Evolutionary conservation across 257 asterid species (phyloP), one percentile per base, ranked within the genome.

Genomic region (Sherardia arvensis): DNA sequence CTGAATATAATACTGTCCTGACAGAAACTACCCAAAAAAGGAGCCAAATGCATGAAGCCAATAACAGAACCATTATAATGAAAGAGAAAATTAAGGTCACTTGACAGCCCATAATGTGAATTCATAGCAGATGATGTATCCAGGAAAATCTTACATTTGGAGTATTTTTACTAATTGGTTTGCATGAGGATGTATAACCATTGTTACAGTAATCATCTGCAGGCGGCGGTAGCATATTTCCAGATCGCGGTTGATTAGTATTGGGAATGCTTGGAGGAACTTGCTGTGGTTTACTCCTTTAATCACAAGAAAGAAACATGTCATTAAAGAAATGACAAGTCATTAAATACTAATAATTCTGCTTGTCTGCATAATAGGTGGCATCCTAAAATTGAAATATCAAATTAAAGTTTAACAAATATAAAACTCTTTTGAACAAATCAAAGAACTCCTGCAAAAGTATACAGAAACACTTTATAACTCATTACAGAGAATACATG

Each of bases 181-280:
- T 86, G 64, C 67, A 92, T 3, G 85, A 66, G 76, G 87, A 78
- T 66, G 85, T 70, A 58, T 82, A 49, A 69, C 74, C 62, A 77
- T 75, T 79, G 84, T 69, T 81, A 84, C 66, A 74, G 81, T 79
- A 88, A 51, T 86, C 96, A 75, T 92, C 97, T 34, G 83, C 83
- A 14, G 99, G 94, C 59, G 99, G 82, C 66, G 99, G 99, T 69
- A 92, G 78, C 57, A 77, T 79, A 71, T 69, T 84, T 69, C 99
- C 99, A 26, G 91, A 74, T 64, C 83, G 88, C 70, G 85, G 84
- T 76, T 87, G 95, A 59, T 32, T 70, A 77, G 80, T 75, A 77
- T 80, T 81, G 73, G 86, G 32, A 69, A 87, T 59, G 69, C 96
- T 88, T 36, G 87, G 82, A 70, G 87, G 82, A 70, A 82, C 80